Base-by-base conservation (phyloP, 805 yeast species). In the Cyberlindnera suaveolens region DNA sequence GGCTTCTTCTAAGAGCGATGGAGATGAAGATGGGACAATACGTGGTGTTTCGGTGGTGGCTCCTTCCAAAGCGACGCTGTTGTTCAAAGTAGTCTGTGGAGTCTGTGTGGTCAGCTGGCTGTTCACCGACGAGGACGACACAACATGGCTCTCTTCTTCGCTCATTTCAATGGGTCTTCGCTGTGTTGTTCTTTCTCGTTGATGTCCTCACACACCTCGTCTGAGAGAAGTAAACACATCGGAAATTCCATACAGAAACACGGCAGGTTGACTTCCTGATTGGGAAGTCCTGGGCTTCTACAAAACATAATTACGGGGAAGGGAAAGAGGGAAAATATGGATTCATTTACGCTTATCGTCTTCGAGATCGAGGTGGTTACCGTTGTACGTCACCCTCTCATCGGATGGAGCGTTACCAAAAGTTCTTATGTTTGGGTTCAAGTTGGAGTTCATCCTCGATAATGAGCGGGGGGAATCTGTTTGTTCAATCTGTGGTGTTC, bases 351-450 rank as follows among this genome's bases (percentile, higher is more conserved):
- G 58, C 9, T 62, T 48, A 30, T 77, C 76, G 49, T 77, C 80
- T 50, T 78, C 79, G 38, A 80, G 52, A 47, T 68, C 71, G 31
- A 76, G 56, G 15, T 66, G 69, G 53, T 79, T 80, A 1, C 84
- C 85, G 52, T 80, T 79, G 52, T 77, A 80, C 1, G 80, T 74
- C 23, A 65, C 56, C 31, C 75, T 61, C 18, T 70, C 72, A 16
- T 65, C 67, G 6, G 56, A 38, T 19, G 57, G 54, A 20, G 50
- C 45, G 36, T 53, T 54, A 30, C 51, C 57, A 52, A 66, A 18
- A 44, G 64, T 53, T 56, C 63, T 35, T 40, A 51, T 44, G 45
- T 64, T 38, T 45, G 56, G 26, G 36, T 29, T 34, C 36, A 39
- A n/a, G 4, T 31, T 31, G 3, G 47, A 43, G 41, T 44, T 42